phyloP scores from a whole-genome alignment of 805 yeast species.

The Nakazawaea anatomiae region DNA sequence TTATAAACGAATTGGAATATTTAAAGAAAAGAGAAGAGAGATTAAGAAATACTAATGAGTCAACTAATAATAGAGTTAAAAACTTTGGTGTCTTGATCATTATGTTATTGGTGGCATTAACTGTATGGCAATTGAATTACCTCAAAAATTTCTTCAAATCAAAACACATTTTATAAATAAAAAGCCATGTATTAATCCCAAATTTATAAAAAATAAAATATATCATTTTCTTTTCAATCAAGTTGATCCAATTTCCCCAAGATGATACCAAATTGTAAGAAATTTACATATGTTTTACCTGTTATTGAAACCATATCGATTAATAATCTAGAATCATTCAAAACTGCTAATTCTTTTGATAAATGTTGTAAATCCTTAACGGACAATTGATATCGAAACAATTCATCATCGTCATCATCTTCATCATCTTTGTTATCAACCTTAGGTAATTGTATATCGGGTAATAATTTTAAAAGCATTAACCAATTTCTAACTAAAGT shows the following conservation, averaged over 20 bases:
- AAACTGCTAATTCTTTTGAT: not conserved
- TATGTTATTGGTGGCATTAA: slow-evolving; percentile 66
- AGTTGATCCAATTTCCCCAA: slow-evolving; percentile 33
- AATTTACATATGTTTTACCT: slow-evolving; percentile 24
- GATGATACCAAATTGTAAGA: slow-evolving; percentile 40
- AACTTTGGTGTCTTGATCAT: slow-evolving; percentile 74
- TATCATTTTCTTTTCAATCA: not conserved
- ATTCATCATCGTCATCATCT: not conserved
- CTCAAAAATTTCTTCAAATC: slow-evolving; percentile 88
- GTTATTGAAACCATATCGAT: not conserved
- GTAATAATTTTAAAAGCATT: not conserved
- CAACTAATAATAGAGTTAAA: slow-evolving; percentile 89
- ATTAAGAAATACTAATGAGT: slow-evolving; percentile 94
- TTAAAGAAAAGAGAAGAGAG: slow-evolving; percentile 84
- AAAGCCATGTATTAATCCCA: too few relatives aligned
- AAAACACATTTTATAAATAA: slow-evolving; percentile 59
- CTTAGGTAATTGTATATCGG: not conserved
- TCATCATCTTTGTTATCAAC: not conserved
- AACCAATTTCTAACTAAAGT: slow-evolving; percentile 1
- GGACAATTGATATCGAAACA: not conserved
- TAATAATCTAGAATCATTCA: not conserved
- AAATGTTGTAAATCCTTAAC: not conserved
- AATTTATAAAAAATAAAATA: too few relatives aligned
- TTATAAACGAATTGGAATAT: slow-evolving; percentile 73
- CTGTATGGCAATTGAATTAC: slow-evolving; percentile 90